Conservation (phyloP, 129 eudicot species). For the Artemisia annua region DNA sequence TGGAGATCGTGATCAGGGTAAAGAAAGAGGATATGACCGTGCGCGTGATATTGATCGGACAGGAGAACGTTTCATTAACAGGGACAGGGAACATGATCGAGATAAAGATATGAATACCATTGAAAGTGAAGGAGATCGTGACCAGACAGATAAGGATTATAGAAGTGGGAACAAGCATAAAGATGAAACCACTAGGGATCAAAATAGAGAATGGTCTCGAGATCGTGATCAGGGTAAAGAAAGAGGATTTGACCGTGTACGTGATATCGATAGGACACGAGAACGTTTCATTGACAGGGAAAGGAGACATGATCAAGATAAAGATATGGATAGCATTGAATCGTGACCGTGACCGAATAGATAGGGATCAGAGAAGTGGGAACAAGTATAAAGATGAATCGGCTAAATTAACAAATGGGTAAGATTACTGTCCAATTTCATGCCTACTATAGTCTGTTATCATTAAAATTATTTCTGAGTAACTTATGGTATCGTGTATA, state of each 20-base stretch:
- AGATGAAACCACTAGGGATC: conserved; percentile 34
- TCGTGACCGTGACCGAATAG: conserved; percentile 40
- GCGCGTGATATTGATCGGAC: conserved; percentile 52
- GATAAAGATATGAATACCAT: conserved; percentile 37
- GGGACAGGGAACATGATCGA: conserved; percentile 49
- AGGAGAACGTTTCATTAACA: conserved; percentile 46
- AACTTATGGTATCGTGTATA: conserved; percentile 6
- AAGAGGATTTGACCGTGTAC: conserved; percentile 50
- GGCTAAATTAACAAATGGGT: conserved; percentile 49
- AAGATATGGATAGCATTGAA: conserved; percentile 38
- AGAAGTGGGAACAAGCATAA: conserved; percentile 49
- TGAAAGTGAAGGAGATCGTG: conserved; percentile 46
- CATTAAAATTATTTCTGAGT: background rate
- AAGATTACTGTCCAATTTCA: conserved; percentile 11
- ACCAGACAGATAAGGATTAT: conserved; percentile 37
- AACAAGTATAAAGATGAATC: conserved; percentile 54
- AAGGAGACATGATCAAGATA: conserved; percentile 42
- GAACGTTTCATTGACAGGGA: conserved; percentile 50
- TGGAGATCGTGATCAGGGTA: conserved; percentile 58
- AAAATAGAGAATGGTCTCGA: conserved; percentile 60
- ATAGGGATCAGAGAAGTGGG: conserved; percentile 42
- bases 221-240: conserved; percentile 66
- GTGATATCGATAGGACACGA: conserved; percentile 50
- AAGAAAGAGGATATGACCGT: conserved; percentile 56
- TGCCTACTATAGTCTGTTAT: too few relatives aligned